Evolutionary conservation across 2,329 filamentous ascomycete genomes (phyloP).

Genomic region (Diaporthe caulivora): DNA sequence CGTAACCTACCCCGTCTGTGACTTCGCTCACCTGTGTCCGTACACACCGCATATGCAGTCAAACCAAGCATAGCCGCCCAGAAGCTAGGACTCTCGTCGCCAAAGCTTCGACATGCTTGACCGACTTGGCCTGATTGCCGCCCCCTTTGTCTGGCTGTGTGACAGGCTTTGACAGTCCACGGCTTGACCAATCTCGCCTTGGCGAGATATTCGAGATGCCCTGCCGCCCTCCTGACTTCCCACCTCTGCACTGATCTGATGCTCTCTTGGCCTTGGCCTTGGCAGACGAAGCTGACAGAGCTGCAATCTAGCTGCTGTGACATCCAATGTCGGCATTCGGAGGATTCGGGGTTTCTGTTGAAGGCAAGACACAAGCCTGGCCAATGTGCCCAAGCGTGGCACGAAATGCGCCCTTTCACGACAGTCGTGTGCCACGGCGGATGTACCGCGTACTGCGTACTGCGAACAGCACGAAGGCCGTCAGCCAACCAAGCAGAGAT

Average conservation of each 20-base stretch:
- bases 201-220: neutral
- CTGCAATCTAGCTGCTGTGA: slow-evolving; percentile 25
- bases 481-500: slow-evolving; percentile 12
- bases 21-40: neutral
- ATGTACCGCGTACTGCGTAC: too few relatives aligned
- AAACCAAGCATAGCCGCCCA: slow-evolving; percentile 15
- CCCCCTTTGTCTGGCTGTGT: neutral
- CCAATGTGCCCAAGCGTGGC: neutral
- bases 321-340: slow-evolving; percentile 16
- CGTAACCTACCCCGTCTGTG: too few relatives aligned
- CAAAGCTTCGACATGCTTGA: slow-evolving; percentile 3
- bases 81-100: slow-evolving; percentile 6
- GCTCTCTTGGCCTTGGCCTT: slow-evolving; percentile 13
- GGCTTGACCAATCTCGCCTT: neutral
- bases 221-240: neutral
- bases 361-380: neutral
- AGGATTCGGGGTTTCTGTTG: slow-evolving; percentile 23
- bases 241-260: neutral
- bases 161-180: neutral
- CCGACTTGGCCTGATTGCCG: slow-evolving; percentile 8
- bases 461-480: neutral
- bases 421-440: too few relatives aligned
- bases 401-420: neutral
- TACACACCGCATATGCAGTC: neutral
- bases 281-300: slow-evolving; percentile 22